A percentile compares a stretch with the other conserved stretches of the same genome.
Evolutionary conservation across 257 asterid genomes (phyloP).

Genomic region (Fraxinus anomala): DNA sequence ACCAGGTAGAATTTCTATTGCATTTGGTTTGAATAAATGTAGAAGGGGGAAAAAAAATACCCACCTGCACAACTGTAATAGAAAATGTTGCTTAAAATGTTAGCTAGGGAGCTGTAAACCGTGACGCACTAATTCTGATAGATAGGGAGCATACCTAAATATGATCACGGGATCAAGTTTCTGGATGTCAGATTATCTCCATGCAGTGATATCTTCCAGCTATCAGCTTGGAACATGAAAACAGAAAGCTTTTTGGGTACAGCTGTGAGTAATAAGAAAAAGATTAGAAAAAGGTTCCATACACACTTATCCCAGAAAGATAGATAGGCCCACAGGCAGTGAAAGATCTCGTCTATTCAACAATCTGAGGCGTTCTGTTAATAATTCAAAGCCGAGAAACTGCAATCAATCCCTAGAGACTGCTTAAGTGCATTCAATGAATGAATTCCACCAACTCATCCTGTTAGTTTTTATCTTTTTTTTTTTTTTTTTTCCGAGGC

Average conservation of each 20-base stretch:
- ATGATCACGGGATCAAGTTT: conserved; percentile 49
- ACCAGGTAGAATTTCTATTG: background rate
- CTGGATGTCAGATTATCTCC: conserved; percentile 72
- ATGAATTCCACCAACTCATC: background rate
- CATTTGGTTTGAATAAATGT: background rate
- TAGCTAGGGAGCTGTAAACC: background rate
- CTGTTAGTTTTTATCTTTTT: background rate
- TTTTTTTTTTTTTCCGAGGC: background rate
- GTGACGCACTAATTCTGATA: background rate
- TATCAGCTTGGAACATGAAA: conserved; percentile 74
- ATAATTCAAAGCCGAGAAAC: background rate
- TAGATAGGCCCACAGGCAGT: background rate
- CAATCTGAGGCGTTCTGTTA: background rate
- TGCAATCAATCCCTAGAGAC: background rate
- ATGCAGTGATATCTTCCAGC: conserved; percentile 79
- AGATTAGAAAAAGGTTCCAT: background rate
- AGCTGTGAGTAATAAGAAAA: conserved; percentile 47
- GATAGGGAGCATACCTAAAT: background rate
- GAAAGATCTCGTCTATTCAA: background rate
- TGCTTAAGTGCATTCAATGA: background rate
- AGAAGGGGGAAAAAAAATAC: background rate
- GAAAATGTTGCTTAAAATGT: background rate
- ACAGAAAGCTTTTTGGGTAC: conserved; percentile 77
- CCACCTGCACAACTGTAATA: background rate
- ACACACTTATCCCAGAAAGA: background rate